Evolutionary conservation across 192 early-diverging fungal genomes (phyloP).

Genomic region (Linnemannia zychae): DNA sequence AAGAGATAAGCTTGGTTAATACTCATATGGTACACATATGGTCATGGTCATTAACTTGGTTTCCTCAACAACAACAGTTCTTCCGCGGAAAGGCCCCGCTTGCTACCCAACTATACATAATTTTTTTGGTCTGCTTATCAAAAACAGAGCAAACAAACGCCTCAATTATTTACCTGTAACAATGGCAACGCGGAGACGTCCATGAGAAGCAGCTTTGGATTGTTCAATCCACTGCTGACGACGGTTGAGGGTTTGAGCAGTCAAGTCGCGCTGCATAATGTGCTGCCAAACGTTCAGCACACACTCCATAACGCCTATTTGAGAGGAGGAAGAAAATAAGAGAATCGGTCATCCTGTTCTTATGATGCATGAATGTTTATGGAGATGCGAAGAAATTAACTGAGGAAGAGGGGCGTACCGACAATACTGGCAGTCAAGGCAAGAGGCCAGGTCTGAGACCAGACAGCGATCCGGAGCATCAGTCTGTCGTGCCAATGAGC

Average conservation of each 20-base stretch:
- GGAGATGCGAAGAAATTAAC: no score
- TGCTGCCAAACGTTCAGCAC: conserved; percentile 45
- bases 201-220: neutral
- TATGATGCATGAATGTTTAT: no score
- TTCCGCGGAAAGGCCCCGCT: neutral
- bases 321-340: neutral
- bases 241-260: conserved; percentile 14
- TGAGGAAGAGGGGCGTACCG: conserved; percentile 11
- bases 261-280: conserved; percentile 26
- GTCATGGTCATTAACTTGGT: neutral
- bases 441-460: conserved; percentile 28
- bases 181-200: conserved; percentile 34
- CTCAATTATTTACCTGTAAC: conserved; percentile 25
- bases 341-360: neutral
- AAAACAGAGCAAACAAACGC: neutral
- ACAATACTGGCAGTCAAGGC: conserved; percentile 34
- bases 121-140: neutral
- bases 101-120: neutral
- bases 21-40: neutral
- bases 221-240: conserved; percentile 52
- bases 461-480: conserved; percentile 26
- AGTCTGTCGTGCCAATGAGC: conserved; percentile 40
- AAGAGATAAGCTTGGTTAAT: neutral
- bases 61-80: neutral
- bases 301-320: conserved; percentile 47